Percentiles rank a stretch among this genome's conserved stretches.
Evolutionary conservation across 768 basidiomycete species (phyloP).

Genomic region (Lactarius pseudohatsudake): DNA sequence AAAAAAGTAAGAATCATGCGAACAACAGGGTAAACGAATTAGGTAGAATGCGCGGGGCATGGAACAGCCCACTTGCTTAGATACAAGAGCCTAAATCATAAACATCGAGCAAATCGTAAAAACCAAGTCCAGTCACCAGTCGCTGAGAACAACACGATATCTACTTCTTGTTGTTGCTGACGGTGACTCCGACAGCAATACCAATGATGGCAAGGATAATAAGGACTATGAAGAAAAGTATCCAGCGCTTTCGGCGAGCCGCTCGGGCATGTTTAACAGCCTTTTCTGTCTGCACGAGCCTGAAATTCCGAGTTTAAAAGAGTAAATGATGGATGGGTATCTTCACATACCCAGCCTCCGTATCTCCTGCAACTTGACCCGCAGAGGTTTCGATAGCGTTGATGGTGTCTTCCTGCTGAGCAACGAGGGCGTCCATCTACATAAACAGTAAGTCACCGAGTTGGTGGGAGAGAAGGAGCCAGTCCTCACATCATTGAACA

Average conservation of each 20-base stretch:
- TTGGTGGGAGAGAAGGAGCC: slow-evolving; percentile 2
- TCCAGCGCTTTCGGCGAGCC: slow-evolving; percentile 82
- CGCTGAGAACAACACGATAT: neutral
- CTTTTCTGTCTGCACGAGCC: slow-evolving; percentile 58
- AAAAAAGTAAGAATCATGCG: neutral
- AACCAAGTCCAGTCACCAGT: slow-evolving; percentile 1
- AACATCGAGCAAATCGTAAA: slow-evolving; percentile 15
- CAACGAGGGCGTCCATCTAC: slow-evolving; percentile 76
- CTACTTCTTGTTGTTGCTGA: slow-evolving; percentile 27
- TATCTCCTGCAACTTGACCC: slow-evolving; percentile 60
- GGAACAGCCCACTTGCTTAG: slow-evolving; percentile 2
- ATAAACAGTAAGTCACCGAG: slow-evolving; percentile 12
- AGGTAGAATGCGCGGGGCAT: slow-evolving; percentile 13
- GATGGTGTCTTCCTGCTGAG: slow-evolving; percentile 79
- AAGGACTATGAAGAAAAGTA: slow-evolving; percentile 70
- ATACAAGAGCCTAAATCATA: slow-evolving; percentile 21
- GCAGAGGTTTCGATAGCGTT: slow-evolving; percentile 63
- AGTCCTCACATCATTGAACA: slow-evolving; percentile 74
- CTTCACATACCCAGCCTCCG: slow-evolving; percentile 62
- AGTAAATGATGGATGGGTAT: neutral
- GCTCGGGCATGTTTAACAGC: slow-evolving; percentile 68
- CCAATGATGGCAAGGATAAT: slow-evolving; percentile 57
- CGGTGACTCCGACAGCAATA: slow-evolving; percentile 52
- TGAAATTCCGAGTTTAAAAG: slow-evolving; percentile 33
- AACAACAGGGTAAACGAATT: slow-evolving; percentile 13